Evolutionary conservation across 1,139 yeast genomes (phyloP).

Genomic region (Taiozyma sp.): DNA sequence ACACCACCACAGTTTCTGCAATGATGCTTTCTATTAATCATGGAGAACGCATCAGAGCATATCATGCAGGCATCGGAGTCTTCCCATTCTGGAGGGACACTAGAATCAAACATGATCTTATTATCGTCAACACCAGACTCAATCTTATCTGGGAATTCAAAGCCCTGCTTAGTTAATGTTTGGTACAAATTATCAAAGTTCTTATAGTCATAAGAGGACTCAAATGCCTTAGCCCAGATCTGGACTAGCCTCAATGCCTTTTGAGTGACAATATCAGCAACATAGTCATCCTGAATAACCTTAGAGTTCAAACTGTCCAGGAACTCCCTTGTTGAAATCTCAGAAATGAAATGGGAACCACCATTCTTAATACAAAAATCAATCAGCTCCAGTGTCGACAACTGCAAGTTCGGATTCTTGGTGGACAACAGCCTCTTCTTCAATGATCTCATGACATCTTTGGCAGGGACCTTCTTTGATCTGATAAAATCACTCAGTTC

Average conservation of each 20-base stretch:
- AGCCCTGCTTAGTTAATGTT: conserved; percentile 56
- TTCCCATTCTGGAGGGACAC: conserved; percentile 97
- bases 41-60: conserved; percentile 73
- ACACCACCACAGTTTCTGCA: conserved; percentile 98
- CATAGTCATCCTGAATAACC: conserved; percentile 25
- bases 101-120: conserved; percentile 71
- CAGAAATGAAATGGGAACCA: conserved; percentile 78
- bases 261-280: conserved; percentile 48
- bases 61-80: conserved; percentile 96
- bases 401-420: conserved; percentile 72
- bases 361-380: conserved; percentile 93
- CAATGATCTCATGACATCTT: conserved; percentile 77
- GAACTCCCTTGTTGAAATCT: conserved; percentile 80
- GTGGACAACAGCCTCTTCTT: conserved; percentile 66
- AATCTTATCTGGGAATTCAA: conserved; percentile 49
- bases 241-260: conserved; percentile 61
- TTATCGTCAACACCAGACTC: conserved; percentile 13
- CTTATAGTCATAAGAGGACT: conserved; percentile 58
- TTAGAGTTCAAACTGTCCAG: conserved; percentile 61
- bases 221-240: conserved; percentile 73
- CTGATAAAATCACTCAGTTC: conserved; percentile 88
- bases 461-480: conserved; percentile 75
- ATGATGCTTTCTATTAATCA: conserved; percentile 89
- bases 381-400: conserved; percentile 65
- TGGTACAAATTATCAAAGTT: conserved; percentile 62